These are phyloP conservation scores for Giardia duodenalis DNA, from an alignment of 208 protist species.

Conservation along the genomic window DNA sequence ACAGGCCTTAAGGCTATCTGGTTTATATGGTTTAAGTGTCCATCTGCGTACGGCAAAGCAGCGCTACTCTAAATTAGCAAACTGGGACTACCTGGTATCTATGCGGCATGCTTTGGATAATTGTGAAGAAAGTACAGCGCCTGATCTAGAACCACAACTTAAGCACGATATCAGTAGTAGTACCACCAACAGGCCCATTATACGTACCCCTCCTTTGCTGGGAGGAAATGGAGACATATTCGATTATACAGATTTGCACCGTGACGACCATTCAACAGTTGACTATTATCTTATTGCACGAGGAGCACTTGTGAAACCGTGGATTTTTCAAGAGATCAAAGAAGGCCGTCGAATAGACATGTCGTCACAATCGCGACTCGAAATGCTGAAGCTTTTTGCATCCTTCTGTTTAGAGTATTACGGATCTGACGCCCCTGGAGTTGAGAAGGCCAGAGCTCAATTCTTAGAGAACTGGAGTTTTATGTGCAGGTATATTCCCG, in stretches of 20 bases:
- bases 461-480: conserved; percentile 44
- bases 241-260: neutral
- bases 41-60: conserved; percentile 40
- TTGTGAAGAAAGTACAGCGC: neutral
- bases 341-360: conserved; percentile 26
- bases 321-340: conserved; percentile 46
- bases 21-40: neutral
- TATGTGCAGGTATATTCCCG: conserved; percentile 39
- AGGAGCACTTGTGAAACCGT: conserved; percentile 43
- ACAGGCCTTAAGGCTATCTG: neutral
- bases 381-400: conserved; percentile 32
- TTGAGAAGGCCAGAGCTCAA: conserved; percentile 35
- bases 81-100: conserved; percentile 35
- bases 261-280: neutral
- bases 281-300: conserved; percentile 31
- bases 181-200: conserved; percentile 5
- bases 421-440: conserved; percentile 29
- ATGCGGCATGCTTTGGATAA: neutral
- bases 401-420: conserved; percentile 39
- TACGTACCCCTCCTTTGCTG: neutral
- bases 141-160: neutral
- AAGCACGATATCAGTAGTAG: neutral
- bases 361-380: conserved; percentile 34
- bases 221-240: conserved; percentile 36
- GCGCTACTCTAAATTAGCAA: conserved; percentile 37